Percentiles rank a stretch among this genome's conserved stretches.
phyloP scores from a whole-genome alignment of 257 asterid genomes.

The Jasminum sambac region DNA sequence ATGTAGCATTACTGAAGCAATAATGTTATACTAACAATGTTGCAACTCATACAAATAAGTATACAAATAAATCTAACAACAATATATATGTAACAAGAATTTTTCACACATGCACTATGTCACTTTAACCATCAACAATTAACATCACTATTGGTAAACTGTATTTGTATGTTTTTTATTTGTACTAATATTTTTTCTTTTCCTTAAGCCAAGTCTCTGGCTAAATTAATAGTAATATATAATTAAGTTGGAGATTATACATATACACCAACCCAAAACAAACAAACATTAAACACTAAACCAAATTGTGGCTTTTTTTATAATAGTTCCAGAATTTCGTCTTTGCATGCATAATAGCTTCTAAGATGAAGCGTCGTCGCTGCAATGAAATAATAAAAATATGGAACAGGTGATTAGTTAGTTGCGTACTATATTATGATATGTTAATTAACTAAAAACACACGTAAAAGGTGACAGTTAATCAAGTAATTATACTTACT shows the following conservation, averaged over 20 bases:
- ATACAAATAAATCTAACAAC: too few relatives aligned
- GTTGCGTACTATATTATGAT: neutral
- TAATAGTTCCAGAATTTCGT: neutral
- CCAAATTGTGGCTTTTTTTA: neutral
- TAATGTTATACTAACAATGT: too few relatives aligned
- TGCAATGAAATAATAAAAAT: slow-evolving; percentile 15
- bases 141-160: too few relatives aligned
- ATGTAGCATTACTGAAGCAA: too few relatives aligned
- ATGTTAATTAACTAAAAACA: neutral
- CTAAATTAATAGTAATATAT: neutral
- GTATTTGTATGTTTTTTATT: too few relatives aligned
- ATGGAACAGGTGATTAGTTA: slow-evolving; percentile 1
- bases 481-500: slow-evolving; percentile 21
- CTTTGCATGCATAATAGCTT: neutral
- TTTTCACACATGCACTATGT: too few relatives aligned
- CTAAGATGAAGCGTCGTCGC: slow-evolving; percentile 17
- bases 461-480: neutral
- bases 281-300: neutral
- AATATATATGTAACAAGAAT: too few relatives aligned
- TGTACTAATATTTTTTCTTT: too few relatives aligned
- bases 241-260: neutral
- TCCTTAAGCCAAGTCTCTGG: neutral
- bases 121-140: too few relatives aligned
- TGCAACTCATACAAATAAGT: too few relatives aligned
- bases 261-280: neutral